A percentile compares a stretch with the other conserved stretches of the same genome.
Evolutionary conservation across 345 rosid species (phyloP).

Genomic region (Eucalyptus marginata): DNA sequence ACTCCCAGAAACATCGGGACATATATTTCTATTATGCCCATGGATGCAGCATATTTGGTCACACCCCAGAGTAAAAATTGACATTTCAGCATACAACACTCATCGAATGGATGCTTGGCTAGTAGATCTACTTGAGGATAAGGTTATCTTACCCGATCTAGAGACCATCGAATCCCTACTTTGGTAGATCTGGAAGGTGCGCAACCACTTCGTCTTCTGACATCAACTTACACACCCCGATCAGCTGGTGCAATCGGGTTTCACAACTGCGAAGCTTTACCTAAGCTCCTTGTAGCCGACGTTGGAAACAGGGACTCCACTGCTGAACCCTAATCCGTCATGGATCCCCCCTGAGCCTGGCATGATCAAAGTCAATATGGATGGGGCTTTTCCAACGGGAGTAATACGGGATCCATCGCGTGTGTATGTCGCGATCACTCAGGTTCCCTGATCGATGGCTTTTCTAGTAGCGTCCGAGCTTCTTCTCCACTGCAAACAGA

Average conservation of each 20-base stretch:
- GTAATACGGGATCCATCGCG: accelerated
- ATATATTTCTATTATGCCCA: too few species aligned
- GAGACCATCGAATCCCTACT: accelerated
- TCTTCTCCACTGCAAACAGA: accelerated
- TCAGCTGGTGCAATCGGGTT: accelerated
- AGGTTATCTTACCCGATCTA: accelerated
- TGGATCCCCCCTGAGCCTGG: too few species aligned
- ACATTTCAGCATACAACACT: too few species aligned
- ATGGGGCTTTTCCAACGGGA: too few species aligned
- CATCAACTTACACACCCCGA: accelerated
- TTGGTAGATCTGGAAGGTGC: too few species aligned
- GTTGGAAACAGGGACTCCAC: accelerated
- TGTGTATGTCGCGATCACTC: too few species aligned
- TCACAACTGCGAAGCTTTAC: too few species aligned
- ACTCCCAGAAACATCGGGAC: accelerated
- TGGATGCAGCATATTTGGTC: too few species aligned
- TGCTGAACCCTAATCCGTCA: accelerated
- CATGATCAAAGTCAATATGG: too few species aligned
- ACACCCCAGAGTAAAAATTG: accelerated
- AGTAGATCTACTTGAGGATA: too few species aligned
- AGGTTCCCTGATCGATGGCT: accelerated
- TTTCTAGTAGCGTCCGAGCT: accelerated
- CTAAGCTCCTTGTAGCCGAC: accelerated
- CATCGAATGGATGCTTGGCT: accelerated
- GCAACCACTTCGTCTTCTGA: too few species aligned